Conservation (phyloP, 805 yeast genomes). For the Clavispora santaluciae region DNA sequence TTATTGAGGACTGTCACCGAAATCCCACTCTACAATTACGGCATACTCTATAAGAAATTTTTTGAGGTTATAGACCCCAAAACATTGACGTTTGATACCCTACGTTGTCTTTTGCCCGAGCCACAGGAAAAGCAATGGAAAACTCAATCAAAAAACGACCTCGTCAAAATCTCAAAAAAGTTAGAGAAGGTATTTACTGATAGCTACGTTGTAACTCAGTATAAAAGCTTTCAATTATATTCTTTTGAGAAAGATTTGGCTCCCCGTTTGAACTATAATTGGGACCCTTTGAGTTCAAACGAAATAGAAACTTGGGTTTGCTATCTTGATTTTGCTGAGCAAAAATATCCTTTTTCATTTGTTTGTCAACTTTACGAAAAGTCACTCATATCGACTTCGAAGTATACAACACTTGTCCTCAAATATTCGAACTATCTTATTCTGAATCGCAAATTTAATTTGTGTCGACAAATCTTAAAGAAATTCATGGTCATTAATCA, state of each 20-base stretch:
- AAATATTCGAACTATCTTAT: constrained; percentile 43
- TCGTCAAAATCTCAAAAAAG: constrained; percentile 28
- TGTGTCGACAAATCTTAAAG: constrained; percentile 36
- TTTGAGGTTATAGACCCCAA: constrained; percentile 29
- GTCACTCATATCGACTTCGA: constrained; percentile 41
- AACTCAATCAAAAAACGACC: constrained; percentile 12
- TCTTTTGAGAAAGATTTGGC: constrained; percentile 43
- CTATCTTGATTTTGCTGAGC: constrained; percentile 54
- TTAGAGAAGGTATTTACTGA: constrained; percentile 48
- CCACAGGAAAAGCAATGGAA: constrained; percentile 12
- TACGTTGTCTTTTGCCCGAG: constrained; percentile 17
- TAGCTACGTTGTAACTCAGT: constrained; percentile 52
- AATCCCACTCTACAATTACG: constrained; percentile 52
- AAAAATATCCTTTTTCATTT: constrained; percentile 16
- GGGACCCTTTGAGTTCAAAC: constrained; percentile 26
- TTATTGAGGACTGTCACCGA: constrained; percentile 48
- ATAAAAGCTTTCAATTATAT: constrained; percentile 44
- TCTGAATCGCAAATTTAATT: constrained; percentile 18
- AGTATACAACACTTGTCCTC: constrained; percentile 47
- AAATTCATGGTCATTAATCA: constrained; percentile 24
- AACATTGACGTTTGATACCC: constrained; percentile 5
- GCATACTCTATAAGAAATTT: constrained; percentile 40
- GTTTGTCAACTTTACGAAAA: constrained; percentile 42
- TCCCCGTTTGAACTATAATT: constrained; percentile 13
- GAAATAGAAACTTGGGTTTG: constrained; percentile 57